Conservation (phyloP, 2,329 filamentous ascomycete species). For the Penicillium sp. region DNA sequence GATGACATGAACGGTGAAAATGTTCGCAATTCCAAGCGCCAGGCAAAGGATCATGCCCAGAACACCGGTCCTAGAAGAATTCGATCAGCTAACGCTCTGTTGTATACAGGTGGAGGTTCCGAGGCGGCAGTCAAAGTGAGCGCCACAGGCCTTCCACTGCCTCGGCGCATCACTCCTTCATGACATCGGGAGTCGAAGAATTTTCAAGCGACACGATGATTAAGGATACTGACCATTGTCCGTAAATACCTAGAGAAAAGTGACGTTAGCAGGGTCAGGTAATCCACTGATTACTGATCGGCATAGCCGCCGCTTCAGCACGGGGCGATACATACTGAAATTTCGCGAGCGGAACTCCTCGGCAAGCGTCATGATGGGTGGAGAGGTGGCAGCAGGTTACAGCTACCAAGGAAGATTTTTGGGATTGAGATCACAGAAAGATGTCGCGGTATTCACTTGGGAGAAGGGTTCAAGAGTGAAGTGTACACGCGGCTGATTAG, state of each 20-base stretch:
- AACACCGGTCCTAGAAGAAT: conserved; percentile 47
- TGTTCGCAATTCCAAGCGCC: conserved; percentile 67
- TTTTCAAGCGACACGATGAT: too few relatives aligned
- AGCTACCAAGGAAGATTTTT: conserved; percentile 1
- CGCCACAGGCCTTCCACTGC: neutral
- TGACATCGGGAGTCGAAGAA: too few relatives aligned
- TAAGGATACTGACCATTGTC: conserved; percentile 60
- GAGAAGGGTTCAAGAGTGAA: conserved; percentile 13
- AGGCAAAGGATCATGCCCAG: conserved; percentile 65
- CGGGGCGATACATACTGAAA: conserved; percentile 56
- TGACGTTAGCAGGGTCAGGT: conserved; percentile 22
- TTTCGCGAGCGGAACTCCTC: conserved; percentile 66
- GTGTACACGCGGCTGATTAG: conserved; percentile 21
- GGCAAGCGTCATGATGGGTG: conserved; percentile 55
- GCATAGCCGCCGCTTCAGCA: conserved; percentile 16
- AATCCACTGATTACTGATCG: conserved; percentile 11
- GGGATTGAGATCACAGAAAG: neutral
- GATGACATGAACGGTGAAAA: conserved; percentile 60
- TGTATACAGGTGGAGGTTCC: neutral
- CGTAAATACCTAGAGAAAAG: conserved; percentile 61
- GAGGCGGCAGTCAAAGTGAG: neutral
- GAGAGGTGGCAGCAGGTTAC: neutral
- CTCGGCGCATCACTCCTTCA: neutral
- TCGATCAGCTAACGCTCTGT: conserved; percentile 14
- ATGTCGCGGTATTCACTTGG: conserved; percentile 1